Evolutionary conservation across 352 stramenopile genomes (phyloP).

Genomic region (Globisporangium lucens): DNA sequence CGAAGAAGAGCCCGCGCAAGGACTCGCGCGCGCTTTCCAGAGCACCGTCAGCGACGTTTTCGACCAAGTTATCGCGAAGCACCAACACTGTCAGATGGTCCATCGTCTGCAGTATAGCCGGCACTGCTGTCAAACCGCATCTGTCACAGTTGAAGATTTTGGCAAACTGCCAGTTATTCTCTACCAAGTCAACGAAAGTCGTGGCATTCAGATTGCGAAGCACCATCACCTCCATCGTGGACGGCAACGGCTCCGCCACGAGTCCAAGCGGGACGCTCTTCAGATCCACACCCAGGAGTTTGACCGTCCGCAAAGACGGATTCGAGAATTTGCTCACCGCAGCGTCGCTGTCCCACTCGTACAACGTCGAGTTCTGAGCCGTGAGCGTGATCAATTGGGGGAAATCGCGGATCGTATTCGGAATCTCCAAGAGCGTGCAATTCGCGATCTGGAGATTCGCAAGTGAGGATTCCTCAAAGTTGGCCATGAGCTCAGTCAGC

Average conservation of each 20-base stretch:
- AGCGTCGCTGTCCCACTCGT: background rate
- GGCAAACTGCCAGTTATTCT: background rate
- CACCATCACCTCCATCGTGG: background rate
- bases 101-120: background rate
- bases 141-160: background rate
- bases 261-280: background rate
- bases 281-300: background rate
- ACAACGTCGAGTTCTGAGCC: background rate
- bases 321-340: background rate
- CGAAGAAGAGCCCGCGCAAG: background rate
- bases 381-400: background rate
- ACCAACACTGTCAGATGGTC: background rate
- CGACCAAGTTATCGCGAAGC: background rate
- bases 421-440: background rate
- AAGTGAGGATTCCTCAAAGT: background rate
- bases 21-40: background rate
- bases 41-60: background rate
- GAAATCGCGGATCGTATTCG: background rate
- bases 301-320: background rate
- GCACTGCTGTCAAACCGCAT: background rate
- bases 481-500: background rate
- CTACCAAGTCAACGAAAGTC: background rate
- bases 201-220: background rate
- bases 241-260: background rate
- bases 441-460: background rate